These are phyloP conservation scores for Aphanomyces invadans DNA, from an alignment of 352 stramenopile genomes.

Conservation along the genomic window DNA sequence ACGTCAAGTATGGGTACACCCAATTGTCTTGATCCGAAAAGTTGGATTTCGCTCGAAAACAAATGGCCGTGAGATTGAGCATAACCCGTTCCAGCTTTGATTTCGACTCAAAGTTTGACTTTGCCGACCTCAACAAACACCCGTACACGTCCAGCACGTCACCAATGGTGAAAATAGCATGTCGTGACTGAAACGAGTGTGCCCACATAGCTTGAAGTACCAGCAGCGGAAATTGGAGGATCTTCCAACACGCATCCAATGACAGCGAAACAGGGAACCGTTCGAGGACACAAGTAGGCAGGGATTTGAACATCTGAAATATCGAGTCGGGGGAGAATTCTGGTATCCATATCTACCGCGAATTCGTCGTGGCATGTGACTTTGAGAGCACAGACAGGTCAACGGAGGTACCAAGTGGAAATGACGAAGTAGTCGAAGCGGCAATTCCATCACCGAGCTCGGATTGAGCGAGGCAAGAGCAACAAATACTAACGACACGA, in stretches of 20 bases:
- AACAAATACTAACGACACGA: neutral
- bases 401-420: constrained; percentile 42
- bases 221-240: constrained; percentile 8
- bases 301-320: constrained; percentile 6
- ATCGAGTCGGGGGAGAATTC: neutral
- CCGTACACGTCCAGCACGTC: constrained; percentile 15
- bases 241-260: neutral
- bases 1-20: neutral
- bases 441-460: constrained; percentile 15
- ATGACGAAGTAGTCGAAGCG: constrained; percentile 47
- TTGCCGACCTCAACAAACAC: neutral
- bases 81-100: neutral
- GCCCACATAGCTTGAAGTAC: constrained; percentile 3
- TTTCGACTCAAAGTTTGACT: constrained; percentile 9
- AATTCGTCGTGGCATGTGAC: no score
- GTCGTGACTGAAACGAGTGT: neutral
- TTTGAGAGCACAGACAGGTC: neutral
- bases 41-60: neutral
- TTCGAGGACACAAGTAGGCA: constrained; percentile 1
- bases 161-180: constrained; percentile 15
- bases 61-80: neutral
- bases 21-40: neutral
- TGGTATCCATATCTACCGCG: constrained; percentile 14
- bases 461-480: neutral
- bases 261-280: neutral